phyloP scores from a whole-genome alignment of 768 basidiomycete genomes.

The Amanita fuliginea region DNA sequence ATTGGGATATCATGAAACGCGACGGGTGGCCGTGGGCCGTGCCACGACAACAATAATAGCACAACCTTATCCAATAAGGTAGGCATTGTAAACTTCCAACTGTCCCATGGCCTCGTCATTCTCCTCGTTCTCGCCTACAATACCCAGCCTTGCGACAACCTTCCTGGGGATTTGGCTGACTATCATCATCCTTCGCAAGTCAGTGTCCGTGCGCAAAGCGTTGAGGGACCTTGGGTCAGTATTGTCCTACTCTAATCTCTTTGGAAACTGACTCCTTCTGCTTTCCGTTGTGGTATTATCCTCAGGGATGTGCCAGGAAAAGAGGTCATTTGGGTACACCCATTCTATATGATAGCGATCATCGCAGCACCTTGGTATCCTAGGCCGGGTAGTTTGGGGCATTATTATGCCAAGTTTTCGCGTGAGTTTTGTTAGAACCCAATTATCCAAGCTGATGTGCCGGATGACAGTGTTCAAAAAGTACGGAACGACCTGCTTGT shows the following conservation, averaged over 20 bases:
- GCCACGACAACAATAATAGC: too few relatives aligned
- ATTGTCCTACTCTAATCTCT: neutral
- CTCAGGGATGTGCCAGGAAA: conserved; percentile 1
- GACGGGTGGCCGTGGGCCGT: too few relatives aligned
- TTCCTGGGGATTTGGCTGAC: neutral
- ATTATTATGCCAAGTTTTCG: conserved; percentile 22
- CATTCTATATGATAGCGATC: conserved; percentile 18
- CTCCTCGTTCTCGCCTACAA: neutral
- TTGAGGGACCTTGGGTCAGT: neutral
- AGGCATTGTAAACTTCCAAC: too few relatives aligned
- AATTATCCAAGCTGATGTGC: neutral
- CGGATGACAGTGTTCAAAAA: conserved; percentile 22
- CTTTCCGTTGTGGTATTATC: too few relatives aligned
- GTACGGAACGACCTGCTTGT: conserved; percentile 27
- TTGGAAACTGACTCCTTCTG: neutral
- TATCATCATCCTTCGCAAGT: neutral
- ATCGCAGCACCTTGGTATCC: conserved; percentile 22
- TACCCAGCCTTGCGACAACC: neutral
- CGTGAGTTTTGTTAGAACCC: conserved; percentile 15
- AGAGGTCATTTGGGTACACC: conserved; percentile 13
- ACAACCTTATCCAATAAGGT: too few relatives aligned
- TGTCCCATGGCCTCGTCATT: too few relatives aligned
- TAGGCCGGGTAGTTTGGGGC: conserved; percentile 18
- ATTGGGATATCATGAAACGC: too few relatives aligned
- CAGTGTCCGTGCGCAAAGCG: neutral